These are phyloP conservation scores for Boletus speciosus DNA, from an alignment of 768 basidiomycete species.

Conservation along the genomic window DNA sequence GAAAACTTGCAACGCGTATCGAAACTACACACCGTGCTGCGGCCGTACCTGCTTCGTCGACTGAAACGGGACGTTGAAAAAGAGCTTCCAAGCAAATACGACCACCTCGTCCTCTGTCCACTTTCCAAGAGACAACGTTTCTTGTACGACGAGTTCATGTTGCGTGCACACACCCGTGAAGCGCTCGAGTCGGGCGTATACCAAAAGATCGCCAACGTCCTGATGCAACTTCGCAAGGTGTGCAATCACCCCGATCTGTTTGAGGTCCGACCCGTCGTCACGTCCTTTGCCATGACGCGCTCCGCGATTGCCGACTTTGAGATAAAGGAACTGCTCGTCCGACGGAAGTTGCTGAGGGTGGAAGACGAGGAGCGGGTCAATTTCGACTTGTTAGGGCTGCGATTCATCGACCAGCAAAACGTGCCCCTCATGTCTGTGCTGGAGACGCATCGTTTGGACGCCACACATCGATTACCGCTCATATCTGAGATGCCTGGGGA, in stretches of 20 bases:
- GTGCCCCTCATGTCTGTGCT: conserved; percentile 50
- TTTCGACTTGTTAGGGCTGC: conserved; percentile 62
- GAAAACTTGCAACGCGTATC: conserved; percentile 81
- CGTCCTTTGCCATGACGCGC: conserved; percentile 69
- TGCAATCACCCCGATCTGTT: conserved; percentile 94
- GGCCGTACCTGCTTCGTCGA: conserved; percentile 93
- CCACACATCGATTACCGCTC: conserved; percentile 51
- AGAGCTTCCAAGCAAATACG: conserved; percentile 89
- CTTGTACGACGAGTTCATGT: conserved; percentile 96
- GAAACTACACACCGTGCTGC: conserved; percentile 91
- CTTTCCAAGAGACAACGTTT: conserved; percentile 92
- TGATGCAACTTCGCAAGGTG: conserved; percentile 98
- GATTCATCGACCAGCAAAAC: conserved; percentile 55
- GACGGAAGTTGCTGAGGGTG: conserved; percentile 64
- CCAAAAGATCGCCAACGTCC: conserved; percentile 87
- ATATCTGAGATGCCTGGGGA: conserved; percentile 53
- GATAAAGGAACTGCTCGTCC: conserved; percentile 83
- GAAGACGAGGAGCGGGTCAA: conserved; percentile 51
- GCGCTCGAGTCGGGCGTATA: conserved; percentile 83
- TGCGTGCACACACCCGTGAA: conserved; percentile 75
- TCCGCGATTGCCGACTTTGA: conserved; percentile 77
- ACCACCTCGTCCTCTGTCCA: conserved; percentile 84
- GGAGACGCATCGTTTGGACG: conserved; percentile 57
- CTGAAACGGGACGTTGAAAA: conserved; percentile 98
- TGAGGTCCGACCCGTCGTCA: conserved; percentile 81